These are phyloP conservation scores for Fraxinus sp. DNA, from an alignment of 305 asterid genomes.

Conservation along the genomic window DNA sequence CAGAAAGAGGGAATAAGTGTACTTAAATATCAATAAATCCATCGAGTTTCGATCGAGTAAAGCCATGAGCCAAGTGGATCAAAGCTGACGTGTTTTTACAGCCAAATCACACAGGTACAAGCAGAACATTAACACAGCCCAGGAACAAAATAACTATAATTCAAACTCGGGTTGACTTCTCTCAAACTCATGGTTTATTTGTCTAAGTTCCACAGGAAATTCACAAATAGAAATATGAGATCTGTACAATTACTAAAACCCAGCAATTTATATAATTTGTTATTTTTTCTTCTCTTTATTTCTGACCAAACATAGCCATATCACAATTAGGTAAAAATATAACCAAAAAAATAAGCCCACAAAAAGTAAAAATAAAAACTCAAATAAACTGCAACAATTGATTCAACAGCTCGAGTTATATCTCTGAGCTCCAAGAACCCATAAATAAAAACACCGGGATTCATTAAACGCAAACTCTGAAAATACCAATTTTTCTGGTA, in stretches of 20 bases:
- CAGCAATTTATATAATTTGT: conserved; percentile 3
- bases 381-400: neutral
- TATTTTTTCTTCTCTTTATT: neutral
- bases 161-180: conserved; percentile 24
- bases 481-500: conserved; percentile 10
- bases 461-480: conserved; percentile 19
- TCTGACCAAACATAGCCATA: neutral
- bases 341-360: neutral
- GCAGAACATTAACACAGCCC: neutral
- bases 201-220: conserved; percentile 3
- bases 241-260: conserved; percentile 23
- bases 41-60: neutral
- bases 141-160: neutral
- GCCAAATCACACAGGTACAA: conserved; percentile 3
- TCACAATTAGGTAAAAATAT: neutral
- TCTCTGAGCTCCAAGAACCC: conserved; percentile 12
- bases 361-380: neutral
- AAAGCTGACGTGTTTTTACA: neutral
- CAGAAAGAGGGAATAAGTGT: neutral
- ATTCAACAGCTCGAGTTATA: neutral
- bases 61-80: neutral
- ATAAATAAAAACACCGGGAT: conserved; percentile 14
- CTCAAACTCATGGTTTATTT: conserved; percentile 4
- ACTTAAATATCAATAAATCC: neutral
- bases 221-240: conserved; percentile 29